Evolutionary conservation across 129 eudicot species (phyloP).

Genomic region (Lactuca saligna): DNA sequence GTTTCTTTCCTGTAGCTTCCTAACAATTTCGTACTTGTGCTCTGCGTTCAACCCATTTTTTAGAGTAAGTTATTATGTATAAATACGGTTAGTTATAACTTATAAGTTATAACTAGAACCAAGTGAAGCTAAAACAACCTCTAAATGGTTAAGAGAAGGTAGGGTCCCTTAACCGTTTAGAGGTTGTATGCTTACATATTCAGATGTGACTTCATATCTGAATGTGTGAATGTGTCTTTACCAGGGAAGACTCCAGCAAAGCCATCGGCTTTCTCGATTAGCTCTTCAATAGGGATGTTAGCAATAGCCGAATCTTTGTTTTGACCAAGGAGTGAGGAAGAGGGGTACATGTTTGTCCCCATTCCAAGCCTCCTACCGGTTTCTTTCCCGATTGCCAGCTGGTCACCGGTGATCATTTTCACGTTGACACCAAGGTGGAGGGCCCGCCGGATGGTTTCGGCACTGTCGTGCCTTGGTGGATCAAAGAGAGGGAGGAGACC

Average conservation of each 20-base stretch:
- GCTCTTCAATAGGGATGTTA: constrained; percentile 72
- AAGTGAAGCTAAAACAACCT: no score
- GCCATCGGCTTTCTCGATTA: constrained; percentile 87
- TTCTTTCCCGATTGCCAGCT: constrained; percentile 85
- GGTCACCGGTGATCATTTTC: constrained; percentile 95
- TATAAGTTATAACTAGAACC: no score
- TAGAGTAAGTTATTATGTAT: neutral
- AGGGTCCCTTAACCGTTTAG: no score
- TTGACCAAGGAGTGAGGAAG: constrained; percentile 89
- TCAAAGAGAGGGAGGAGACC: constrained; percentile 86
- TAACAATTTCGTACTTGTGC: constrained; percentile 91
- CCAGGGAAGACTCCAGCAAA: constrained; percentile 97
- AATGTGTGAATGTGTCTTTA: constrained; percentile 9
- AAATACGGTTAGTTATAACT: no score
- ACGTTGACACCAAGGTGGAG: constrained; percentile 84
- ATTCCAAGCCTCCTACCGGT: constrained; percentile 91
- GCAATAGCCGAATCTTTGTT: constrained; percentile 64
- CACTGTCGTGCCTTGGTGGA: constrained; percentile 96
- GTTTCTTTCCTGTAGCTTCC: constrained; percentile 74
- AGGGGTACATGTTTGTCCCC: constrained; percentile 94
- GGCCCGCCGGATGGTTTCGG: constrained; percentile 81
- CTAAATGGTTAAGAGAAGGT: no score
- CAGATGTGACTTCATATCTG: no score
- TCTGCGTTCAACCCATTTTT: constrained; percentile 43
- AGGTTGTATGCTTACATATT: no score